Base-by-base conservation (phyloP, 1,139 yeast species). In the Casaregolazyma lundiana region DNA sequence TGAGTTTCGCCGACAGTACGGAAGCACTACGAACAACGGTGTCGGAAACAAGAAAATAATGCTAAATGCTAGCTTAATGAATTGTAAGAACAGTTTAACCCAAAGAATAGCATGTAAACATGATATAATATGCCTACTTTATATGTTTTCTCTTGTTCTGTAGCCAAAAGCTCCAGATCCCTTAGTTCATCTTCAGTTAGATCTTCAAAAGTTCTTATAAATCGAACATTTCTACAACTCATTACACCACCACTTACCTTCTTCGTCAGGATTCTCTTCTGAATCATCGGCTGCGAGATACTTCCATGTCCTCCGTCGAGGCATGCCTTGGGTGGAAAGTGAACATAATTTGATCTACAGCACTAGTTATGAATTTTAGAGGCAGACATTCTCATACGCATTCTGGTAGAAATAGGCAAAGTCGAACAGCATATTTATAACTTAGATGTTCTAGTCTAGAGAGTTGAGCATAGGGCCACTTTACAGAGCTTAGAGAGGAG, bases 31-130 rank as follows among this genome's bases (percentile, higher is more conserved):
- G 43, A 48, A 64, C 8, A 59, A 43, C 2, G 70, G 69, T 5
- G 68, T 57, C 6, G 69, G 69, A n/a, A 62, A 39, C 19, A 63
- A 53, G 46, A 62, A 52, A 34, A 63, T 49, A 1, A 54, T 47
- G 1, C 55, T 48, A 46, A 60, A 60, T 2, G 60, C 62, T 11
- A 49, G 40, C 52, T 55, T 16, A 19, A 2, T 5, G 7, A 9
- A 24, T 21, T 37, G 19, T 17, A n/a, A 13, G 15, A 3, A 13
- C 6, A 7, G n/a, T n/a, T n/a, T n/a, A n/a, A n/a, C n/a, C n/a
- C n/a, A 11, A 6, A 13, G 19, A 35, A 20, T 20, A 11, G 36
- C 11, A 15, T n/a, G 17, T 34, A 19, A 19, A 4, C 11, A 13
- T 4, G 9, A 11, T 15, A 4, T 8, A 32, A 32, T 32, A 32